phyloP scores from a whole-genome alignment of 768 basidiomycete species.

The Leccinum pellstonianum region DNA sequence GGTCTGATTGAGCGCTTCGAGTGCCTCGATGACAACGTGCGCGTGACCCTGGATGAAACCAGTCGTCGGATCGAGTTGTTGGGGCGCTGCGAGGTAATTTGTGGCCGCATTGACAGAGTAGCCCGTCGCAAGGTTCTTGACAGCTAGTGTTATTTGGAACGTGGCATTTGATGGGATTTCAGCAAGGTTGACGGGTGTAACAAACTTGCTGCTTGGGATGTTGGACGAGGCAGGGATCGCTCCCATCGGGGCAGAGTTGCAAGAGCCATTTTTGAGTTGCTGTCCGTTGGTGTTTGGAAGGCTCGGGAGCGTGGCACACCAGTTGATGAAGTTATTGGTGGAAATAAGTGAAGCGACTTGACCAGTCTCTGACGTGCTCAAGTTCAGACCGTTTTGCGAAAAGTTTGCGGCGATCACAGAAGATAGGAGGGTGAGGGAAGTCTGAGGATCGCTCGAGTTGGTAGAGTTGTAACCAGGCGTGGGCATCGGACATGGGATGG shows the following conservation, averaged over 20 bases:
- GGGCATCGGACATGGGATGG: not conserved
- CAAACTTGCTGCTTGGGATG: constrained; percentile 58
- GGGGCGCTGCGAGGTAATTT: constrained; percentile 59
- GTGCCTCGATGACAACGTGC: constrained; percentile 58
- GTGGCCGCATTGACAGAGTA: constrained; percentile 53
- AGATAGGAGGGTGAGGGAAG: constrained; percentile 40
- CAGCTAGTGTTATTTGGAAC: constrained; percentile 54
- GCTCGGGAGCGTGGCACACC: constrained; percentile 47
- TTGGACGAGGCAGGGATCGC: constrained; percentile 47
- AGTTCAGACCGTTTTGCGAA: constrained; percentile 46
- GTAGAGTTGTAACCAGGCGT: constrained; percentile 13
- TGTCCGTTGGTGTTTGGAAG: constrained; percentile 61
- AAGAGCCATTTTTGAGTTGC: constrained; percentile 51
- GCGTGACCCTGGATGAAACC: constrained; percentile 61
- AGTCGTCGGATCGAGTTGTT: constrained; percentile 40
- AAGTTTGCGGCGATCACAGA: constrained; percentile 57
- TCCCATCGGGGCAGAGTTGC: constrained; percentile 65
- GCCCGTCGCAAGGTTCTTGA: constrained; percentile 48
- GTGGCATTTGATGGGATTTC: constrained; percentile 43
- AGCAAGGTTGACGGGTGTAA: constrained; percentile 43
- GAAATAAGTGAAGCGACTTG: constrained; percentile 59
- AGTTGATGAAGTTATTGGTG: constrained; percentile 76
- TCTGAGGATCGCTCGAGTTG: constrained; percentile 23
- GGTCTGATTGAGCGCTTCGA: constrained; percentile 49
- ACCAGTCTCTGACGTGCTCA: constrained; percentile 34